Percentiles rank a stretch among this genome's conserved stretches.
These are phyloP conservation scores for Lasiosphaeria hispida DNA, from an alignment of 495 filamentous ascomycete genomes.

Conservation along the genomic window DNA sequence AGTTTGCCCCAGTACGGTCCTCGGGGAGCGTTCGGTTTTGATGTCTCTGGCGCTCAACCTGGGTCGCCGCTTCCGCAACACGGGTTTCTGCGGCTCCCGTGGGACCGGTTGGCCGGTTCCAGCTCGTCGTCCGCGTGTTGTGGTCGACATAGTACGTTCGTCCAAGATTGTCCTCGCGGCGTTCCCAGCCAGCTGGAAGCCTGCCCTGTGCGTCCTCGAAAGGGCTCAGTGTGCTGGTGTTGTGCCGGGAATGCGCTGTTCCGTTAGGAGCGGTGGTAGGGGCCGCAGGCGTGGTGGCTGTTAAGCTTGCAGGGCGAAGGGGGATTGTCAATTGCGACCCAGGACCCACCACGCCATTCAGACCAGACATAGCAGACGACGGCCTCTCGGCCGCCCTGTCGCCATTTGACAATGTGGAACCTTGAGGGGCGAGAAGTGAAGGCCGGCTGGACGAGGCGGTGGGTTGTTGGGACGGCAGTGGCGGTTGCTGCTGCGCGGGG, in stretches of 20 bases:
- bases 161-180: conserved; percentile 91
- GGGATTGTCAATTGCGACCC: conserved; percentile 32
- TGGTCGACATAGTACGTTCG: conserved; percentile 99
- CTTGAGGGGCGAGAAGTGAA: conserved; percentile 37
- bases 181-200: conserved; percentile 91
- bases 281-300: conserved; percentile 32
- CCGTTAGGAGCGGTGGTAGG: conserved; percentile 40
- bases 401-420: conserved; percentile 35
- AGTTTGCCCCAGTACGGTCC: conserved; percentile 90
- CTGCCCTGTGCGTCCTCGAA: conserved; percentile 95
- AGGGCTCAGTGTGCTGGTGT: conserved; percentile 68
- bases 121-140: conserved; percentile 94
- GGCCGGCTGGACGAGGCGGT: conserved; percentile 40
- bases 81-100: conserved; percentile 75
- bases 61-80: conserved; percentile 77
- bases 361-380: conserved; percentile 45
- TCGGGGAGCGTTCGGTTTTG: conserved; percentile 95
- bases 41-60: conserved; percentile 86
- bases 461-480: neutral
- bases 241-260: conserved; percentile 31
- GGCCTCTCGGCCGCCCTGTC: conserved; percentile 39
- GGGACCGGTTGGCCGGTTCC: conserved; percentile 78
- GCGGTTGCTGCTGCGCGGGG: conserved; percentile 21
- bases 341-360: conserved; percentile 34
- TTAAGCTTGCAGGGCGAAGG: conserved; percentile 39